phyloP scores from a whole-genome alignment of 768 basidiomycete species.

The Gloeopeniophorella convolvens region DNA sequence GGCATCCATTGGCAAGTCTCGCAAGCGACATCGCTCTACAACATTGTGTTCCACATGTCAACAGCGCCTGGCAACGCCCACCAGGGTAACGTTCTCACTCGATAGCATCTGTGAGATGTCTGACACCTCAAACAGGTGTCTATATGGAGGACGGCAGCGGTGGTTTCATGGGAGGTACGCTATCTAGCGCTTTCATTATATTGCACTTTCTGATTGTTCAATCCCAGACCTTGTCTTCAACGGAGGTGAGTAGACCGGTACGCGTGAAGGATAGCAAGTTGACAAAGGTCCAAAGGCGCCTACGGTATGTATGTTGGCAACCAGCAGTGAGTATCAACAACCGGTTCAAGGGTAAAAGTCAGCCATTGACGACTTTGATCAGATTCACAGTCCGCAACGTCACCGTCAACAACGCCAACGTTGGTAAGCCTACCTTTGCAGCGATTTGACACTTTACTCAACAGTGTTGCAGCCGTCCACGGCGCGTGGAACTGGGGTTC shows the following conservation, averaged over 20 bases:
- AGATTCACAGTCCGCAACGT: slow-evolving; percentile 66
- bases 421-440: slow-evolving; percentile 28
- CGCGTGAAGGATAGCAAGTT: no score
- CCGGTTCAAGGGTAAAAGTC: slow-evolving; percentile 1
- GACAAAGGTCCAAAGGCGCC: slow-evolving; percentile 49
- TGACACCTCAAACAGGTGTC: slow-evolving; percentile 42
- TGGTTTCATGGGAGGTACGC: slow-evolving; percentile 58
- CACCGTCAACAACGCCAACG: no score
- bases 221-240: slow-evolving; percentile 39
- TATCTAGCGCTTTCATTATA: background rate
- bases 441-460: no score
- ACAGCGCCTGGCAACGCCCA: slow-evolving; percentile 54
- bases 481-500: slow-evolving; percentile 25
- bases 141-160: no score
- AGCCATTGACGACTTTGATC: background rate
- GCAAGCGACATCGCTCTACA: no score
- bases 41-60: slow-evolving; percentile 69
- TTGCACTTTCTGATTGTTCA: slow-evolving; percentile 2
- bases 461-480: slow-evolving; percentile 24
- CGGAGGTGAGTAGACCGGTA: slow-evolving; percentile 34
- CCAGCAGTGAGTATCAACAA: slow-evolving; percentile 74
- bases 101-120: no score
- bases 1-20: slow-evolving; percentile 86
- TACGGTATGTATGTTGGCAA: slow-evolving; percentile 74
- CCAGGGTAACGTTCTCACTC: slow-evolving; percentile 42